Evolutionary conservation across 495 filamentous ascomycete genomes (phyloP).

Genomic region (Talaromyces ruber): DNA sequence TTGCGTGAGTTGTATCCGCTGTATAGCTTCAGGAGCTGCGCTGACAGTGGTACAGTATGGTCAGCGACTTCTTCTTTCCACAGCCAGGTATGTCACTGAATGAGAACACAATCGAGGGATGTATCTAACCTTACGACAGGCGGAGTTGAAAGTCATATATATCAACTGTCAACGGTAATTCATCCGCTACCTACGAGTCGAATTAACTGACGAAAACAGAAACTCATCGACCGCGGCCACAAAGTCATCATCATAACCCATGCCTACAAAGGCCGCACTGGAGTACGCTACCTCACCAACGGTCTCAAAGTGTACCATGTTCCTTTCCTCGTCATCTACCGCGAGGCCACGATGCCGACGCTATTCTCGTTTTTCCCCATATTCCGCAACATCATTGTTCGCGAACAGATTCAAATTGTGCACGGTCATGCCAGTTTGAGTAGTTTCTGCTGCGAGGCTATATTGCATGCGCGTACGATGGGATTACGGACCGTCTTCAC

Average conservation of each 20-base stretch:
- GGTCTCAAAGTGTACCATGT: constrained; percentile 97
- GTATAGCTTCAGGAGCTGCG: neutral
- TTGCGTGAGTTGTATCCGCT: constrained; percentile 47
- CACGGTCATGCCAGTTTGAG: constrained; percentile 92
- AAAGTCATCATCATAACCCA: constrained; percentile 98
- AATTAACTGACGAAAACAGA: constrained; percentile 28
- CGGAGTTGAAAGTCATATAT: constrained; percentile 96
- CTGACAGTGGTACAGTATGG: constrained; percentile 53
- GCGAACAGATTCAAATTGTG: constrained; percentile 92
- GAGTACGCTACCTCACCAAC: constrained; percentile 95
- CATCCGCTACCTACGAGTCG: neutral
- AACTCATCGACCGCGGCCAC: constrained; percentile 93
- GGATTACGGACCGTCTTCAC: constrained; percentile 92
- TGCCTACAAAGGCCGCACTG: constrained; percentile 84
- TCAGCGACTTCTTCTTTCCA: constrained; percentile 98
- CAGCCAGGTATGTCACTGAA: constrained; percentile 57
- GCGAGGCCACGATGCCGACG: constrained; percentile 89
- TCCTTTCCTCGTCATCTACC: constrained; percentile 91
- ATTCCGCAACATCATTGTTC: constrained; percentile 88
- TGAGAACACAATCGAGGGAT: neutral
- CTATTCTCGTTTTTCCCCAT: constrained; percentile 98
- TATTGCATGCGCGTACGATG: constrained; percentile 94
- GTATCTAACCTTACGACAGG: constrained; percentile 34
- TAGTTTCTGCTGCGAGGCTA: constrained; percentile 88
- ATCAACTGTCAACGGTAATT: constrained; percentile 73